These are phyloP conservation scores for Termitomyces heimii DNA, from an alignment of 768 basidiomycete genomes.

Conservation along the genomic window DNA sequence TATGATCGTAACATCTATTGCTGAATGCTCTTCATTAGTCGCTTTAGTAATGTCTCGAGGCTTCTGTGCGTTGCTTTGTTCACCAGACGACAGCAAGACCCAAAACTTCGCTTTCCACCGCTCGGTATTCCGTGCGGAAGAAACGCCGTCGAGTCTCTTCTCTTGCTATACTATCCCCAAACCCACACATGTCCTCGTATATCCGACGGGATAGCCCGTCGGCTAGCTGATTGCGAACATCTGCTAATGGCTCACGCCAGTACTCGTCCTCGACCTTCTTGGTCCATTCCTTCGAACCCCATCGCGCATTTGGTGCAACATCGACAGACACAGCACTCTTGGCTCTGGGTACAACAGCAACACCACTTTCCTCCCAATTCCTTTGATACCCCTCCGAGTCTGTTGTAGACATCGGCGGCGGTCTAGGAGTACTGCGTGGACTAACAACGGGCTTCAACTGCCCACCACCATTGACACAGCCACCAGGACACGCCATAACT, in stretches of 20 bases:
- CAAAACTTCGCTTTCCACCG: slow-evolving; percentile 80
- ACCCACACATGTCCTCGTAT: slow-evolving; percentile 23
- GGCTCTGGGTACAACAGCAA: slow-evolving; percentile 20
- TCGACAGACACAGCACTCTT: slow-evolving; percentile 4
- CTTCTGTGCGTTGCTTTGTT: not conserved
- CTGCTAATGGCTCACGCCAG: slow-evolving; percentile 42
- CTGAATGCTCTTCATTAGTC: not conserved
- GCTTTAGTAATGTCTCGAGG: not conserved
- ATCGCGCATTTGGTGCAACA: slow-evolving; percentile 46
- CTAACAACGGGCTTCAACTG: slow-evolving; percentile 51
- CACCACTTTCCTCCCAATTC: slow-evolving; percentile 56
- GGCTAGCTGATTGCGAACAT: slow-evolving; percentile 12
- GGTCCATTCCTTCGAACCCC: slow-evolving; percentile 84
- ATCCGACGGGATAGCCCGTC: slow-evolving; percentile 31
- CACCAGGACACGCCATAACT: slow-evolving; percentile 98
- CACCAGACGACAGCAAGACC: slow-evolving; percentile 76
- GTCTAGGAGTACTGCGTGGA: not conserved
- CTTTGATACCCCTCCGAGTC: slow-evolving; percentile 65
- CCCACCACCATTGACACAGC: slow-evolving; percentile 97
- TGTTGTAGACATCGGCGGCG: slow-evolving; percentile 13
- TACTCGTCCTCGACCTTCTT: slow-evolving; percentile 76
- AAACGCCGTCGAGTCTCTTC: slow-evolving; percentile 37
- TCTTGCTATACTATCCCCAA: slow-evolving; percentile 29
- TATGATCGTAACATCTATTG: not conserved
- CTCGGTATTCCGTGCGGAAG: slow-evolving; percentile 77